phyloP scores from a whole-genome alignment of 2,329 filamentous ascomycete species.

The Penicillium hesseltinei region DNA sequence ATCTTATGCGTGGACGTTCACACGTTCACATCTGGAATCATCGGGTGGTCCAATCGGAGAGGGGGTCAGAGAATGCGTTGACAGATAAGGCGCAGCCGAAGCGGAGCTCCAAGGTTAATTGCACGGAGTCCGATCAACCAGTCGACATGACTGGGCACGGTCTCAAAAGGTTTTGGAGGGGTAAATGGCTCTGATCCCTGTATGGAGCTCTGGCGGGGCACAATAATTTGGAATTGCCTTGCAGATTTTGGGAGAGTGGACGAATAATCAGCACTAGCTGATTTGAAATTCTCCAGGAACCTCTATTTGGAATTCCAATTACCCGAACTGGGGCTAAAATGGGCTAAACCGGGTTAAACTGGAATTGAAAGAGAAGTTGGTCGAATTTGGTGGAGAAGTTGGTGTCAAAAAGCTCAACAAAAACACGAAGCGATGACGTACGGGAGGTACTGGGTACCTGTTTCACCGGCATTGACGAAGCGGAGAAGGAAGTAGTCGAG shows the following conservation, averaged over 20 bases:
- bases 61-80: constrained; percentile 28
- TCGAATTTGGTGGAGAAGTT: neutral
- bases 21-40: constrained; percentile 63
- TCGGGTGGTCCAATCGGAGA: constrained; percentile 57
- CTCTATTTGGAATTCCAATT: constrained; percentile 13
- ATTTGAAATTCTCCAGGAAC: neutral
- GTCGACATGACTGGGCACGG: constrained; percentile 63
- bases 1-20: constrained; percentile 76
- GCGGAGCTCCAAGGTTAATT: constrained; percentile 64
- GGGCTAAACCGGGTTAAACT: neutral
- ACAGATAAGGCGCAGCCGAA: constrained; percentile 63
- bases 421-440: neutral
- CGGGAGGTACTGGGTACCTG: neutral
- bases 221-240: constrained; percentile 17
- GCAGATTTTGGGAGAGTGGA: neutral
- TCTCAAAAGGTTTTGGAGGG: neutral
- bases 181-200: neutral
- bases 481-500: neutral
- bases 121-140: constrained; percentile 65
- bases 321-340: neutral
- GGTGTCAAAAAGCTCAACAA: neutral
- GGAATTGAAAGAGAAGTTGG: neutral
- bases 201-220: constrained; percentile 17
- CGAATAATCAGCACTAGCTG: neutral
- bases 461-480: neutral